Evolutionary conservation across 495 filamentous ascomycete genomes (phyloP).

Genomic region (Tuber umbilicatum): DNA sequence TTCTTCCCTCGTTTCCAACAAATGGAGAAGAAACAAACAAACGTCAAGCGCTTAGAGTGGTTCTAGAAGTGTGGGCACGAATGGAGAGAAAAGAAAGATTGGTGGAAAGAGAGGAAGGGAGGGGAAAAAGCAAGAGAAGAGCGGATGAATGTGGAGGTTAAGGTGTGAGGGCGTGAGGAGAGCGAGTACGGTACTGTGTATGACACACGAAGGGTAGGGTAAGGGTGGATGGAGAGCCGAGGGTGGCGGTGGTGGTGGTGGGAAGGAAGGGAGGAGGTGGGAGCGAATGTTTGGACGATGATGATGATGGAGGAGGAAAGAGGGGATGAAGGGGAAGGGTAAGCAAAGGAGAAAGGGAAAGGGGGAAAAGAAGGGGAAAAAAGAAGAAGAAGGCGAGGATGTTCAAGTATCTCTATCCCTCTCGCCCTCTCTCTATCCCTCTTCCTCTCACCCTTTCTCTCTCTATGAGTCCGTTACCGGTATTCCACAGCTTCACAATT

Average conservation of each 20-base stretch:
- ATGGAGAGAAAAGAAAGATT: slow-evolving; percentile 26
- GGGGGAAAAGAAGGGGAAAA: neutral
- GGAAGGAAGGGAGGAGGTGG: neutral
- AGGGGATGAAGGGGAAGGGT: neutral
- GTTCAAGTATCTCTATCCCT: neutral
- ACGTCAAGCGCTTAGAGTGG: neutral
- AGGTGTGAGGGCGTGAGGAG: neutral
- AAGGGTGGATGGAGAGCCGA: neutral
- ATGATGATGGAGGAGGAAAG: neutral
- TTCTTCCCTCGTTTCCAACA: neutral
- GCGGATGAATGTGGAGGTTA: slow-evolving; percentile 5
- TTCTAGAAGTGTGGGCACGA: slow-evolving; percentile 39
- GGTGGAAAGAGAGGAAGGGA: slow-evolving; percentile 28
- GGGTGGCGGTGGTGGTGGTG: neutral
- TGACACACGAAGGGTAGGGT: neutral
- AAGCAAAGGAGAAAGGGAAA: neutral
- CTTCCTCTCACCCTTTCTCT: neutral
- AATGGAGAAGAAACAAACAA: neutral
- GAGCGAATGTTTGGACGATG: neutral
- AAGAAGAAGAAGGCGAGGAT: neutral
- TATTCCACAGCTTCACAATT: neutral
- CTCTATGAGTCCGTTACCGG: too few species aligned
- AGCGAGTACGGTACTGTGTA: neutral
- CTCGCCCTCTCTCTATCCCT: neutral
- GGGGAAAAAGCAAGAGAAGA: slow-evolving; percentile 19